Conservation (phyloP, 2,329 filamentous ascomycete genomes). For the Rosellinia necatrix region DNA sequence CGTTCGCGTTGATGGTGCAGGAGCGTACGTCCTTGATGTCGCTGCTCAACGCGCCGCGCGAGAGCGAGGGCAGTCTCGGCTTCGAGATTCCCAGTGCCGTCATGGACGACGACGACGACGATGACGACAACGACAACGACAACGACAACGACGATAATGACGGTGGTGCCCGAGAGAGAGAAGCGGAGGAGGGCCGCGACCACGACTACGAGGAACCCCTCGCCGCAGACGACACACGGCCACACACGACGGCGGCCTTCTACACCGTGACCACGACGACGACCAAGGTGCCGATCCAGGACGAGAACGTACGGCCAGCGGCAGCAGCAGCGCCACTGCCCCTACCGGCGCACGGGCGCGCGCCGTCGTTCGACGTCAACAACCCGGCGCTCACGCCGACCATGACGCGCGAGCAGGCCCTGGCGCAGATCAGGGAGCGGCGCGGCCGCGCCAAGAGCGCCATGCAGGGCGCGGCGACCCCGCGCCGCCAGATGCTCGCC, state of each 20-base stretch:
- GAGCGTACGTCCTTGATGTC: slow-evolving; percentile 64
- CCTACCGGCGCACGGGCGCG: slow-evolving; percentile 21
- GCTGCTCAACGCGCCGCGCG: slow-evolving; percentile 61
- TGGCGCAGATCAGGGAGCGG: slow-evolving; percentile 75
- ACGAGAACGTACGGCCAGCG: slow-evolving; percentile 46
- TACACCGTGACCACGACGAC: slow-evolving; percentile 57
- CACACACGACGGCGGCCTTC: slow-evolving; percentile 52
- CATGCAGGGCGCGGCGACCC: slow-evolving; percentile 65
- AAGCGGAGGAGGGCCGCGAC: slow-evolving; percentile 14
- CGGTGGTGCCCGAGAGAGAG: not conserved
- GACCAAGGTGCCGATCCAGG: slow-evolving; percentile 57
- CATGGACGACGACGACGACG: slow-evolving; percentile 23
- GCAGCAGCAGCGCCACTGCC: no score
- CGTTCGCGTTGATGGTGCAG: slow-evolving; percentile 59
- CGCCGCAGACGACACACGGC: slow-evolving; percentile 37
- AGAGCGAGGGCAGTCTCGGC: slow-evolving; percentile 43
- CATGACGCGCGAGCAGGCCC: slow-evolving; percentile 73
- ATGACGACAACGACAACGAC: not conserved
- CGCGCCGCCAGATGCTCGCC: slow-evolving; percentile 61
- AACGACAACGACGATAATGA: not conserved
- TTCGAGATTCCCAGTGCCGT: slow-evolving; percentile 51
- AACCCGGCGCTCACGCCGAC: slow-evolving; percentile 67
- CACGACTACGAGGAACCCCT: slow-evolving; percentile 15
- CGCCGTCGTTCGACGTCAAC: slow-evolving; percentile 55
- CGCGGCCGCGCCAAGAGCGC: slow-evolving; percentile 72